Evolutionary conservation across 208 protist species (phyloP), one percentile per base, ranked within the genome.

Genomic region (Trypanosoma caninum): DNA sequence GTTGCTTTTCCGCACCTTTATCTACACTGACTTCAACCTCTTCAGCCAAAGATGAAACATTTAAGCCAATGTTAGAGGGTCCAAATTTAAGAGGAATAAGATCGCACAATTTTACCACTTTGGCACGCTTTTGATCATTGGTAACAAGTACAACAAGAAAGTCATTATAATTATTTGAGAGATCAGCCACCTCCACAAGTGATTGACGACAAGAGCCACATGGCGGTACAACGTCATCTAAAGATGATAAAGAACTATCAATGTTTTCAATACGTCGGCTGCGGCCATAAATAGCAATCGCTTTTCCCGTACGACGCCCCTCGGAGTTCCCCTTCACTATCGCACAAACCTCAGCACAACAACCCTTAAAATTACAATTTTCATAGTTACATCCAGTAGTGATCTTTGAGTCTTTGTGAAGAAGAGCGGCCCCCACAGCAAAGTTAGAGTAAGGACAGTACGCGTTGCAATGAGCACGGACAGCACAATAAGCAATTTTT

Each of bases 311-410:
- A 18, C 88, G 84, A 0, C 51, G 76, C 1, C 88, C 88, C 41
- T 89, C 74, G 2, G 69, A 59, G 55, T 94, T 94, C 0, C 82
- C 84, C 38, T 75, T 74, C 42, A 91, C 82, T 60, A 94, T 91
- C 18, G 88, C 88, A 59, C 84, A 91, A 22, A 81, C 79, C 70
- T 94, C 88, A 18, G 88, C 88, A 65, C 88, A 94, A 61, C 73
- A 89, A 2, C 81, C 46, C 55, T 94, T 86, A 33, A 81, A 62
- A 3, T 72, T 84, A 65, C 84, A 91, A 59, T 91, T 94, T 59
- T 94, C 88, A 59, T 91, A 94, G 59, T 94, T 94, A 63, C 84
- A 91, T 10, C 88, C 88, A 11, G 47, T 31, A 5, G 88, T 94
- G 27, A 91, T 56, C 27, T 16, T 67, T n/a, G 38, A 52, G 38